Evolutionary conservation across 768 basidiomycete species (phyloP).

Genomic region (Rhodotorula kratochvilovae): DNA sequence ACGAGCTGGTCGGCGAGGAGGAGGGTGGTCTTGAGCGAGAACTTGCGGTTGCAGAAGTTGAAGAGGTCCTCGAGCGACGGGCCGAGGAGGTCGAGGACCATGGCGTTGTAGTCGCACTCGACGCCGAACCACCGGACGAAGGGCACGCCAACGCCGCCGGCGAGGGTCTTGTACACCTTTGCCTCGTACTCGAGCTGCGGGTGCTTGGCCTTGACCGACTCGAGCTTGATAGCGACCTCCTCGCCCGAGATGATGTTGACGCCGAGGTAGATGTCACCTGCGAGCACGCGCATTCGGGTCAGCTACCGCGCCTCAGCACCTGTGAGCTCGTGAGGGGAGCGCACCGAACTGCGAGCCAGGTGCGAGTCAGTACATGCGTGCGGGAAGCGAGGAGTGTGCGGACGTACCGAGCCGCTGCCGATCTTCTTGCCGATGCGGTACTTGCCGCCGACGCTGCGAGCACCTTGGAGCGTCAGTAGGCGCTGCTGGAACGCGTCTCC

Average conservation of each 20-base stretch:
- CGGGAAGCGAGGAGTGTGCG: background rate
- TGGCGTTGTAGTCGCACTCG: constrained; percentile 98
- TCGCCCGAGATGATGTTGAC: constrained; percentile 99
- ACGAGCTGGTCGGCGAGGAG: constrained; percentile 92
- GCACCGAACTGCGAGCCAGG: constrained; percentile 13
- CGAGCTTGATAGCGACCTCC: constrained; percentile 99
- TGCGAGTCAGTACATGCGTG: constrained; percentile 50
- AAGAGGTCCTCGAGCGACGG: constrained; percentile 57
- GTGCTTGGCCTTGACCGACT: constrained; percentile 99
- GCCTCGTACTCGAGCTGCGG: constrained; percentile 98
- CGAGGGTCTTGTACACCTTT: constrained; percentile 80
- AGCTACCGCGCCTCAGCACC: no score
- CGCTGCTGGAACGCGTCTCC: background rate
- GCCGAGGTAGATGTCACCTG: constrained; percentile 98
- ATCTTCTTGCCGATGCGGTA: constrained; percentile 99
- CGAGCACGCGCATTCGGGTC: background rate
- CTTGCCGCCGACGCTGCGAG: constrained; percentile 50
- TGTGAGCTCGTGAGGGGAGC: background rate
- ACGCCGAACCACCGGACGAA: constrained; percentile 77
- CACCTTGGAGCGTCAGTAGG: background rate
- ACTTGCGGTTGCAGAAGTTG: constrained; percentile 69
- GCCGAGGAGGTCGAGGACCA: constrained; percentile 95
- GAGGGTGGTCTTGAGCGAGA: constrained; percentile 88
- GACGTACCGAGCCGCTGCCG: constrained; percentile 95
- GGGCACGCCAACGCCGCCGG: constrained; percentile 96